Conservation (phyloP, 1,284 basidiomycete species). For the Apiotrichum domesticum region DNA sequence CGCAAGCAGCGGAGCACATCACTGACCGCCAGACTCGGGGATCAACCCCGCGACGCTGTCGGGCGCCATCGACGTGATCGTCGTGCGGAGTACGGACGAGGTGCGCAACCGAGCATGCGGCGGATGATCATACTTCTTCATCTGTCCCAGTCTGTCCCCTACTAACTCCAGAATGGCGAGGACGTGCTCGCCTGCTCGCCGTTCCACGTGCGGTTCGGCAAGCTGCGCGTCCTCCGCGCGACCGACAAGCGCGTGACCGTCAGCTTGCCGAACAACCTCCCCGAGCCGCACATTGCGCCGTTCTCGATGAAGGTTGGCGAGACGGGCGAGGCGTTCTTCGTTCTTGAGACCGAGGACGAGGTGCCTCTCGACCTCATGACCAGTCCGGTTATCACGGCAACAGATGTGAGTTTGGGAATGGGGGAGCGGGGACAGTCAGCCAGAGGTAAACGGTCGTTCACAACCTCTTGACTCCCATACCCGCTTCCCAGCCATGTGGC, state of each 20-base stretch:
- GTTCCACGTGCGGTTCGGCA: conserved; percentile 97
- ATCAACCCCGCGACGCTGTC: conserved; percentile 92
- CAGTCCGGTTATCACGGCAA: conserved; percentile 66
- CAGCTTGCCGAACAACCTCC: conserved; percentile 53
- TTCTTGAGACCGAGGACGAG: conserved; percentile 92
- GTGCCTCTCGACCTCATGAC: conserved; percentile 91
- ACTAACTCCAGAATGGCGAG: conserved; percentile 28
- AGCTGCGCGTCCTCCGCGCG: conserved; percentile 91
- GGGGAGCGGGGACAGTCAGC: no score
- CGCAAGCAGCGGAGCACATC: neutral
- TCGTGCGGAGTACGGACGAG: conserved; percentile 67
- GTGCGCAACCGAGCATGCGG: conserved; percentile 31
- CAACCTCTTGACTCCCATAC: no score
- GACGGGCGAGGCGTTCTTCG: conserved; percentile 97
- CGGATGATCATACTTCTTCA: conserved; percentile 3
- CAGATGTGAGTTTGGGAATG: conserved; percentile 30
- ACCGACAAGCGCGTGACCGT: conserved; percentile 91
- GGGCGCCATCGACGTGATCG: conserved; percentile 95
- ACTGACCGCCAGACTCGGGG: conserved; percentile 42
- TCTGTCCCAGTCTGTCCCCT: neutral
- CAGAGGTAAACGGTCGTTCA: no score
- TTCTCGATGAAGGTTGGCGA: conserved; percentile 99
- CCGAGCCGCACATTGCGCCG: conserved; percentile 52
- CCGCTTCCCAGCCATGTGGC: no score
- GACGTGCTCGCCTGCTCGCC: conserved; percentile 83